Evolutionary conservation across 2,329 filamentous ascomycete species (phyloP).

Genomic region (Aspergillus hiratsukae): DNA sequence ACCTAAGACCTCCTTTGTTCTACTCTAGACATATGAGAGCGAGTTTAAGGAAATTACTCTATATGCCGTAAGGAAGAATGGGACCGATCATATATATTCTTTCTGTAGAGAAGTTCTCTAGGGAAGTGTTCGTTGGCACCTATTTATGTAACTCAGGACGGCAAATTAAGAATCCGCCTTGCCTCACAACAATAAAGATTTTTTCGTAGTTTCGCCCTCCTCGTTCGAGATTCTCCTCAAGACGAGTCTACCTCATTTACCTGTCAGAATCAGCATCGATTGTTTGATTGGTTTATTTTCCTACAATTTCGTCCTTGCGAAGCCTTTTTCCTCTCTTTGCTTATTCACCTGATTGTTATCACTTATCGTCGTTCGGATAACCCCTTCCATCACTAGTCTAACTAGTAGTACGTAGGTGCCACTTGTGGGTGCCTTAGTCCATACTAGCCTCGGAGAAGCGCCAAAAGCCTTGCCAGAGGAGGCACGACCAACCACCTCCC

Average conservation of each 20-base stretch:
- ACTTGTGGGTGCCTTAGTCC: background rate
- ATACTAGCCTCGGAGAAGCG: background rate
- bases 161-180: conserved; percentile 10
- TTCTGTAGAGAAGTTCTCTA: background rate
- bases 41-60: background rate
- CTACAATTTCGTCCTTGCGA: background rate
- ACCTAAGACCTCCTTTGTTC: background rate
- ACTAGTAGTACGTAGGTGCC: background rate
- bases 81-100: background rate
- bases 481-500: conserved; percentile 17
- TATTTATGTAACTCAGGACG: conserved; percentile 7
- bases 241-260: background rate
- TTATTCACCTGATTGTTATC: background rate
- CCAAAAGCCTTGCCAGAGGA: background rate
- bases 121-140: background rate
- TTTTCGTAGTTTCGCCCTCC: conserved; percentile 2
- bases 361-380: background rate
- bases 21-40: background rate
- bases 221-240: background rate
- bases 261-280: background rate
- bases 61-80: background rate
- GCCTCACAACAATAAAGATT: background rate
- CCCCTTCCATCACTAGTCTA: background rate
- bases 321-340: background rate
- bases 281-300: background rate